Base-by-base conservation (phyloP, 129 eudicot species). In the Centaurea solstitialis region DNA sequence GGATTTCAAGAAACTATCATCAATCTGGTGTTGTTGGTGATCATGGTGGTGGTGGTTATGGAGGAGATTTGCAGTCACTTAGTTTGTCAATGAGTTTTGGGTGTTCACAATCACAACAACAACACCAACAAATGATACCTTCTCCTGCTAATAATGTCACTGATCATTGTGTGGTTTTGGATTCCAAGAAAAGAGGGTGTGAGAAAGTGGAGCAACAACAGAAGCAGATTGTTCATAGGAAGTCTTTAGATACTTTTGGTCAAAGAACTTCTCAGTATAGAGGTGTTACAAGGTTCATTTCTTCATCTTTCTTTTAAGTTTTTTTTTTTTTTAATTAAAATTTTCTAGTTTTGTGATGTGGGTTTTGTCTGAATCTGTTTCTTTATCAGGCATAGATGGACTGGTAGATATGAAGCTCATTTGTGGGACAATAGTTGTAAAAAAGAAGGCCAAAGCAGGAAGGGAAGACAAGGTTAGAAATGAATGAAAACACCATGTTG, bases 211-310 rank as follows among this genome's bases (percentile, higher is more conserved):
- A 90, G 10, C 87, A 81, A 30, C 91, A 87, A 30, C 91, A 87
- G 21, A 88, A 92, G 87, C 91, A 86, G 81, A 85, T 94, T 85
- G 91, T 91, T 89, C 98, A 94, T 68, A 88, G 98, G 83, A 94
- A 94, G 81, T 94, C 97, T 79, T 82, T 94, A 7, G 98, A 94
- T 71, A 90, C 98, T 66, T 94, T 94, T 86, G 98, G 98, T 26
- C 98, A 94, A 77, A 90, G 98, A 81, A 94, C 98, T 39, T 94
- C 98, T 13, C 97, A 92, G 92, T 94, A 92, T 64, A 90, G 97
- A 79, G 98, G 98, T 72, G 98, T 94, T 40, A 94, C 98, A 21
- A 92, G 98, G 98, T 93, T 69, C 69, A 18, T 10, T 20, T 70
- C 7, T 59, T 20, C 0, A 18, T 18, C 5, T 47, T 74, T 43